Base-by-base conservation (phyloP, 306 rosid genomes). In the Coriaria nepalensis region DNA sequence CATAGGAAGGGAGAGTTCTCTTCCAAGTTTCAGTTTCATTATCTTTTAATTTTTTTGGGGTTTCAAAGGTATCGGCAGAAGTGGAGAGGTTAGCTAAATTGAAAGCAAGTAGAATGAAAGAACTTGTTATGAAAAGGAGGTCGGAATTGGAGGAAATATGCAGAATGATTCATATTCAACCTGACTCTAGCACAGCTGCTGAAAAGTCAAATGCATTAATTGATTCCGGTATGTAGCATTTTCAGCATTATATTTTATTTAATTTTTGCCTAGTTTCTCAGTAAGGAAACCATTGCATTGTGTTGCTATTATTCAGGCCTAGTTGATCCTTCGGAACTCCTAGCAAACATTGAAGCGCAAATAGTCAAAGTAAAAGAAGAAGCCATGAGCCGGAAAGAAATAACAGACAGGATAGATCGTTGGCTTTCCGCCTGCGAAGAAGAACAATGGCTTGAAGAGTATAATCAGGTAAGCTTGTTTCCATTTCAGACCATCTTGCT, bases 351-450 rank as follows among this genome's bases (percentile, higher is more conserved):
- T 55, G 94, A 90, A 76, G 69, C 72, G 39, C 92, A 85, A 66
- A 81, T 90, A 49, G 20, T 70, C 36, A 90, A 79, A 74, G 81
- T 67, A 37, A 85, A 81, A 68, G 73, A 75, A 55, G 98, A 84
- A 73, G 98, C 94, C 52, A 35, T 68, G 53, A 79, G 87, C 72
- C 71, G 98, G 56, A 90, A 78, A 68, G 98, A 90, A 14, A 73
- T 90, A 60, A 81, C 70, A 47, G 98, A 85, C 65, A 68, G 85
- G 66, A 80, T 90, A 41, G 95, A 90, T 43, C 78, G 85, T 54
- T 85, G 95, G 98, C 83, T 90, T 60, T 76, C 66, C 67, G 94
- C 92, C 2, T 90, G 95, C 56, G 98, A 90, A 62, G 98, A 90
- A 78, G 98, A 90, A 71, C 81, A 85, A 55, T 90, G 98, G 98